Evolutionary conservation across 108 stramenopile genomes (phyloP).

Genomic region (Aurantiochytrium sp.): DNA sequence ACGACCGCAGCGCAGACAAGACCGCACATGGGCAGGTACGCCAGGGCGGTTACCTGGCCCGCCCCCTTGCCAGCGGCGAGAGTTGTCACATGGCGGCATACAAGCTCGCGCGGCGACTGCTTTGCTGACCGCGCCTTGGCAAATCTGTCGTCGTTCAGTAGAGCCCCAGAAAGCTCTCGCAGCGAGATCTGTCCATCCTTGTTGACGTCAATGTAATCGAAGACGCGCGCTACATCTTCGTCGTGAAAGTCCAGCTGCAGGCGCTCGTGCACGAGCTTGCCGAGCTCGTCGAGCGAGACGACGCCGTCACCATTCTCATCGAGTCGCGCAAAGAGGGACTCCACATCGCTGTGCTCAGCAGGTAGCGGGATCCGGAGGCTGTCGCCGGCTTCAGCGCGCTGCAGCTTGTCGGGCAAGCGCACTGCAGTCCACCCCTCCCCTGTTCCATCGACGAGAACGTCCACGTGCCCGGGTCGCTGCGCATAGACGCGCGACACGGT

Average conservation of each 20-base stretch:
- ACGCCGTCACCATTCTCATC: conserved; percentile 7
- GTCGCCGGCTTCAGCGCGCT: not conserved
- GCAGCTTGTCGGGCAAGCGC: not conserved
- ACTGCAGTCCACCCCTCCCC: not conserved
- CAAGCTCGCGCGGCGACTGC: not conserved
- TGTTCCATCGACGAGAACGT: not conserved
- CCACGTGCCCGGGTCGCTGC: not conserved
- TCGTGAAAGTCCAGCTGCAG: not conserved
- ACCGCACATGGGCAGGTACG: not conserved
- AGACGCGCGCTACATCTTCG: conserved; percentile 38
- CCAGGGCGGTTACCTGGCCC: not conserved
- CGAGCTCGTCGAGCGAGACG: not conserved
- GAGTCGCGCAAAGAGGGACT: not conserved
- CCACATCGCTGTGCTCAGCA: not conserved
- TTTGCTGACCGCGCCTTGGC: not conserved
- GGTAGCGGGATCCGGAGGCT: not conserved
- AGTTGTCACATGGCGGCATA: not conserved
- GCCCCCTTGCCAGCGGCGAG: not conserved
- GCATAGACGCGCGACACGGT: not conserved
- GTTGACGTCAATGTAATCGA: conserved; percentile 37
- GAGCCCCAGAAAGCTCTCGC: not conserved
- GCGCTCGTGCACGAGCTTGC: not conserved
- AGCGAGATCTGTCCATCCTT: conserved; percentile 32
- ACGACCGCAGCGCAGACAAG: not conserved
- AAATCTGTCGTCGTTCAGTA: not conserved